Evolutionary conservation across 2,329 filamentous ascomycete genomes (phyloP).

Genomic region (Penicillium glabrum): DNA sequence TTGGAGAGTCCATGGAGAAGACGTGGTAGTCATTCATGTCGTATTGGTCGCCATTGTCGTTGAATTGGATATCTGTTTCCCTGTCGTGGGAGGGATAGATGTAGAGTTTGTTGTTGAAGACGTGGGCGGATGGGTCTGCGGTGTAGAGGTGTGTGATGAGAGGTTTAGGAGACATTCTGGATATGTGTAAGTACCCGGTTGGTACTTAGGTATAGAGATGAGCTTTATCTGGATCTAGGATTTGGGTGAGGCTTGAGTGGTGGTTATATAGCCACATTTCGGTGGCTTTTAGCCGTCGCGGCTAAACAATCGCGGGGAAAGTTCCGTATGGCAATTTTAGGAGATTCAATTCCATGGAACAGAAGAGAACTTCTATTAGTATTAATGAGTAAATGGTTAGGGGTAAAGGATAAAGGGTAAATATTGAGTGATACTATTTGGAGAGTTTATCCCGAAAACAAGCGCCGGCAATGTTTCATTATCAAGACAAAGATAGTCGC

Average conservation of each 20-base stretch:
- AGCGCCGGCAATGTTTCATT: neutral
- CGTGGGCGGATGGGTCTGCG: conserved; percentile 77
- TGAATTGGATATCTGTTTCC: conserved; percentile 71
- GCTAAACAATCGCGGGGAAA: neutral
- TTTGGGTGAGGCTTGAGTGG: no score
- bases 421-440: neutral
- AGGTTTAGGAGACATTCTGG: conserved; percentile 43
- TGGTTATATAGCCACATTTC: no score
- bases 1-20: conserved; percentile 61
- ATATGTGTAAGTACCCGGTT: no score
- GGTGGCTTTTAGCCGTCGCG: neutral
- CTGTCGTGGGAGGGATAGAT: conserved; percentile 81
- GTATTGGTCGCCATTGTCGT: conserved; percentile 84
- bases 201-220: no score
- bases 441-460: neutral
- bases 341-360: neutral
- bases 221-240: no score
- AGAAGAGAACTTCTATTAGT: neutral
- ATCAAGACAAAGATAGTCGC: neutral
- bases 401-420: neutral
- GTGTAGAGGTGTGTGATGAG: conserved; percentile 76
- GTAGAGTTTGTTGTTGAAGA: conserved; percentile 73
- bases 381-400: no score
- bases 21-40: conserved; percentile 85
- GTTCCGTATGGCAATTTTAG: neutral